Base-by-base conservation (phyloP, 352 stramenopile species). In the Pythium phragmitis region DNA sequence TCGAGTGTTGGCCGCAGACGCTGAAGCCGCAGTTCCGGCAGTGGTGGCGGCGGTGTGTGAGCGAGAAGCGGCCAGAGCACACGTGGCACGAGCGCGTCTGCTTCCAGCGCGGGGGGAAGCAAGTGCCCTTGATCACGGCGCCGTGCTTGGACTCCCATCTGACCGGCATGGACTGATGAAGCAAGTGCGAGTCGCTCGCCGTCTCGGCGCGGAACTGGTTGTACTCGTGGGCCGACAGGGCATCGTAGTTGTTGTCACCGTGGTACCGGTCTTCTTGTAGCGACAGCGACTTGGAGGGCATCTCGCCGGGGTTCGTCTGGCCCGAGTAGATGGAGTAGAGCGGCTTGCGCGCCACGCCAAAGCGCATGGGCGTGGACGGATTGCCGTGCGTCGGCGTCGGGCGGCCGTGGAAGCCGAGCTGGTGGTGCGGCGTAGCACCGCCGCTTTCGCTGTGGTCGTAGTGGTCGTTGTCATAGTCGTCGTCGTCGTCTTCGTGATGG, bases 1-100 rank as follows among this genome's bases (percentile, higher is more conserved):
- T 91, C 61, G 84, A 91, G 66, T 92, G 83, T 49, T 77, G 79
- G 45, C 69, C 76, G 66, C 83, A 92, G 12, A 90, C 83, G 46
- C 80, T 90, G 60, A 89, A 77, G 7, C 85, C 85, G 67, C 85
- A 93, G 66, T 91, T 90, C 17, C 85, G 80, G 68, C 85, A 93
- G 68, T 93, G 85, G 65, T 93, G 85, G 50, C 85, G 82, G n/a
- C 85, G 85, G 55, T 88, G 88, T 43, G 88, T 75, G 28, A 91
- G 67, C 47, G 76, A 76, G 69, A 91, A 93, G 11, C 65, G 62
- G 33, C 71, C 71, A 8, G 72, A 61, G 57, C 85, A 93, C 49
- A 93, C 80, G 68, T 89, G 74, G 58, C 85, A 93, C 50, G 76
- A 79, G 14, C 76, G 77, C 42, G 85, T 73, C 63, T 93, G 83